phyloP scores from a whole-genome alignment of 2,329 filamentous ascomycete species.

The Aspergillus intermedius region DNA sequence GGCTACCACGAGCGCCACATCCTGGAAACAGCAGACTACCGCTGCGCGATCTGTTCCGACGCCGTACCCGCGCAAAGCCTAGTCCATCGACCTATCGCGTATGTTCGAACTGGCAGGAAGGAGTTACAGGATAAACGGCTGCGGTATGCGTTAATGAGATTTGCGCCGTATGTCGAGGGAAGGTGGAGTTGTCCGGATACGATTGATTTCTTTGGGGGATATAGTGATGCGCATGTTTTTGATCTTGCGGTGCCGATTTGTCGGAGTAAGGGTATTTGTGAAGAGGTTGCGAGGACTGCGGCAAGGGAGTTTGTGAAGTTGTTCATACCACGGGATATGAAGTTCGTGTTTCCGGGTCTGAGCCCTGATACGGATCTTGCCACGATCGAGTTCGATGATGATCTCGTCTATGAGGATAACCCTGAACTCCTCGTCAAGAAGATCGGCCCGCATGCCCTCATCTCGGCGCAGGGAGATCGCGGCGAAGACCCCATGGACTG shows the following conservation, averaged over 20 bases:
- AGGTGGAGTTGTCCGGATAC: constrained; percentile 13
- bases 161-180: constrained; percentile 14
- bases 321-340: constrained; percentile 2
- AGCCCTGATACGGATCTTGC: constrained; percentile 5
- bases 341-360: neutral
- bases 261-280: constrained; percentile 9
- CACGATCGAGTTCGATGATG: neutral
- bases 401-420: neutral
- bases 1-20: constrained; percentile 13
- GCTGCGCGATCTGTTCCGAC: constrained; percentile 15
- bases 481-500: constrained; percentile 4
- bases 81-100: constrained; percentile 16
- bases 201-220: constrained; percentile 7
- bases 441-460: neutral
- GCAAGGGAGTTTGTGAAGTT: constrained; percentile 12
- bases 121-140: constrained; percentile 1
- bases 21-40: constrained; percentile 12
- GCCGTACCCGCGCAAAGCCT: constrained; percentile 8
- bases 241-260: constrained; percentile 19
- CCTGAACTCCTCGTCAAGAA: neutral
- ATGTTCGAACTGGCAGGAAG: constrained; percentile 5
- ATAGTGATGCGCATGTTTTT: constrained; percentile 13
- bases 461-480: neutral
- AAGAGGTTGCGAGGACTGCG: constrained; percentile 13
- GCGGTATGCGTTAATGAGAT: constrained; percentile 8